Conservation (phyloP, 768 basidiomycete genomes). For the Suillus clintonianus region DNA sequence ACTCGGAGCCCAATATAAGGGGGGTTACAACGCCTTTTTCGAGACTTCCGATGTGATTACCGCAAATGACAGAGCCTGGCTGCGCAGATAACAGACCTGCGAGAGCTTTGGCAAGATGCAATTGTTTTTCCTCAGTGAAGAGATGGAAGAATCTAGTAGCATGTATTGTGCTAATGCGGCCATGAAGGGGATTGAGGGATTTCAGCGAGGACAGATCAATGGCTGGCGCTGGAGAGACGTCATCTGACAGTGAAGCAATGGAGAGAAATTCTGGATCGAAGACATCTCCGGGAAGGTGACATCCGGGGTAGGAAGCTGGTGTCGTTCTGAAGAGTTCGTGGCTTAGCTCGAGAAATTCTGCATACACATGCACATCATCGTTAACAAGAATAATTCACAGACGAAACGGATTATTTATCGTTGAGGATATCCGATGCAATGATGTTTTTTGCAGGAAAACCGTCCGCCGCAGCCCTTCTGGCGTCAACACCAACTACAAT, state of each 20-base stretch:
- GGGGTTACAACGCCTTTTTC: slow-evolving; percentile 5
- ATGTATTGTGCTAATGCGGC: slow-evolving; percentile 50
- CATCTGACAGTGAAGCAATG: slow-evolving; percentile 31
- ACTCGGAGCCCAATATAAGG: neutral
- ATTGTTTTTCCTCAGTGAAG: slow-evolving; percentile 31
- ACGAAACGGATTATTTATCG: slow-evolving; percentile 32
- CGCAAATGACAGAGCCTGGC: slow-evolving; percentile 35
- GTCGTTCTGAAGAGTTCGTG: slow-evolving; percentile 65
- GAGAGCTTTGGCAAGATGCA: slow-evolving; percentile 24
- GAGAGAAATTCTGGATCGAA: slow-evolving; percentile 48
- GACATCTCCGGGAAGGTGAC: slow-evolving; percentile 56
- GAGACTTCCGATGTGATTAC: slow-evolving; percentile 20
- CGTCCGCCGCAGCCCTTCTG: no score
- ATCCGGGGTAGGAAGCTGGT: slow-evolving; percentile 50
- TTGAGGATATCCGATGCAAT: slow-evolving; percentile 40
- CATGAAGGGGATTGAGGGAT: slow-evolving; percentile 49
- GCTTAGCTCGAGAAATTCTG: slow-evolving; percentile 60
- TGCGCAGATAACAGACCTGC: no score
- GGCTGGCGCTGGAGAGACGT: slow-evolving; percentile 18
- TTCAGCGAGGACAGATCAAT: slow-evolving; percentile 34
- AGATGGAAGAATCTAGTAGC: slow-evolving; percentile 50
- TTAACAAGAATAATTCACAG: neutral
- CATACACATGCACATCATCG: neutral
- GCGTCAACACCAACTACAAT: slow-evolving; percentile 33
- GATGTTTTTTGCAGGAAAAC: slow-evolving; percentile 41